A percentile compares a stretch with the other conserved stretches of the same genome.
These are phyloP conservation scores for Senna tora DNA, from an alignment of 306 rosid genomes.

Conservation along the genomic window DNA sequence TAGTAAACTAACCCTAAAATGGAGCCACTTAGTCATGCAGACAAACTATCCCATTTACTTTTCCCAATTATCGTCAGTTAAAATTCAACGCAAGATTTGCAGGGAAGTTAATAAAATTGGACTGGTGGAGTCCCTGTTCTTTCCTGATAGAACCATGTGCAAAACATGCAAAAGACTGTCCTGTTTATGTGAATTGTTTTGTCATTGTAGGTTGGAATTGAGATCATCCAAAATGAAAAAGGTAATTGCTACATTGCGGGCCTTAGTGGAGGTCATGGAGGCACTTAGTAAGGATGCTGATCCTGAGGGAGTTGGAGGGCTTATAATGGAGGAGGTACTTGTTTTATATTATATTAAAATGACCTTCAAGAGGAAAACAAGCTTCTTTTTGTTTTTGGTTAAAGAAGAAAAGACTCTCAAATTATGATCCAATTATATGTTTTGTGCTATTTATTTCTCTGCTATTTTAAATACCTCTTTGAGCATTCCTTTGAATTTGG, in stretches of 20 bases:
- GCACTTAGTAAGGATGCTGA: constrained; percentile 81
- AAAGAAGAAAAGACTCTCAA: no score
- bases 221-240: constrained; percentile 69
- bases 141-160: constrained; percentile 19
- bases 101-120: constrained; percentile 30
- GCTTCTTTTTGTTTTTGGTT: no score
- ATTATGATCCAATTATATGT: constrained; percentile 25
- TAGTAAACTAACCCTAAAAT: constrained; percentile 10
- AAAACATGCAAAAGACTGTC: constrained; percentile 23
- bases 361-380: constrained; percentile 22
- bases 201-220: constrained; percentile 52
- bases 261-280: constrained; percentile 95
- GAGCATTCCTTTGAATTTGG: constrained; percentile 12
- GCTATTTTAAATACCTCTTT: constrained; percentile 31
- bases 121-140: neutral
- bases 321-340: constrained; percentile 84
- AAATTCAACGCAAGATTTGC: constrained; percentile 7
- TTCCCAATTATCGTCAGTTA: neutral
- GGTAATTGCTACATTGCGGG: constrained; percentile 75
- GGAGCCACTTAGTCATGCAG: neutral
- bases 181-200: constrained; percentile 31
- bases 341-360: constrained; percentile 33
- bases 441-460: constrained; percentile 18
- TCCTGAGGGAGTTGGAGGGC: constrained; percentile 80
- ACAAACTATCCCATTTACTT: constrained; percentile 26